Base-by-base conservation (phyloP, 306 rosid genomes). In the Lagenaria siceraria region DNA sequence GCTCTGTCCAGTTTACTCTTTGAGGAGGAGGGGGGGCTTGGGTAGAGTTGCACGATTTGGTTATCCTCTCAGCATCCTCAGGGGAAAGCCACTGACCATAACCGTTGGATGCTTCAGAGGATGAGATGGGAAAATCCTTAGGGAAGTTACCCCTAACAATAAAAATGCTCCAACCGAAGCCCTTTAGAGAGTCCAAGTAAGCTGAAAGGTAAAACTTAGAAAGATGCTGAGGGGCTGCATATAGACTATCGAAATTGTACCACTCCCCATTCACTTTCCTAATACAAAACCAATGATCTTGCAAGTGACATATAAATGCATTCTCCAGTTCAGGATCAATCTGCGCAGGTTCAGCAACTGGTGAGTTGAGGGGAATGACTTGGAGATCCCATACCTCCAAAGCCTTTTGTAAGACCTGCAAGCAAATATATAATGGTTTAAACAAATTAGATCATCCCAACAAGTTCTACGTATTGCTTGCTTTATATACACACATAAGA, bases 91-190 rank as follows among this genome's bases (percentile, higher is more conserved):
- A 96, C 82, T 92, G 99, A 21, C 99, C 99, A 6, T 89, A 96
- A 64, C 96, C 99, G 38, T 96, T 90, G 40, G 94, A 96, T 78
- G 94, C 87, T 84, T 96, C 99, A 1, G 97, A 78, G 58, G 97
- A 88, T 42, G 90, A 87, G 36, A 92, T 89, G 83, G 97, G 97
- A 68, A 89, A 96, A 77, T 96, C 99, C 83, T 84, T 92, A 0
- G 99, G 98, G 55, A 96, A 92, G 82, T 89, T 92, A 63, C 99
- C 99, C 82, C 96, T 89, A 77, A 90, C 99, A 62, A 96, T 84
- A 85, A 96, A 96, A 76, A 96, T 96, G 91, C 98, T 96, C 99
- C 99, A 96, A 33, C 99, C 98, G 6, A 89, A 92, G 82, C 98
- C 96, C 81, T 88, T 90, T 80, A 96, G 78, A 51, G 98, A 89